Conservation (phyloP, 129 eudicot genomes). For the Gnaphalium uliginosum region DNA sequence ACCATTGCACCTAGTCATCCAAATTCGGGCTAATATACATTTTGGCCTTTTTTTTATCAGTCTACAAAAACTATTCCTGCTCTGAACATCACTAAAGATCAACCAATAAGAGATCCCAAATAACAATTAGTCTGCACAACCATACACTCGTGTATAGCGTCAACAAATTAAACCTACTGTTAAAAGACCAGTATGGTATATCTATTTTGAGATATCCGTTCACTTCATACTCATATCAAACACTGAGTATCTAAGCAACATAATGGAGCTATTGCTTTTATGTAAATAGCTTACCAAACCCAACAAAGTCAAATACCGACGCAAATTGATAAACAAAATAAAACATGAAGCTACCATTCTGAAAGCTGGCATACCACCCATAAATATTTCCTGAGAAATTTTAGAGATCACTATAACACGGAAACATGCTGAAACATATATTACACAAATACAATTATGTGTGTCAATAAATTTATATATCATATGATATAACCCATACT, state of each 20-base stretch:
- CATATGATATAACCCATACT: too few relatives aligned
- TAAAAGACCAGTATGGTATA: neutral
- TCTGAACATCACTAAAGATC: neutral
- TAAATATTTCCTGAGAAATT: neutral
- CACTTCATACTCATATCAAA: neutral
- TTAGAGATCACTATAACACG: neutral
- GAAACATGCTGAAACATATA: neutral
- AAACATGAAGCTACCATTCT: neutral
- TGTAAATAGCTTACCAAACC: neutral
- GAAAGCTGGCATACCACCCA: neutral
- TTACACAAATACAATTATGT: too few relatives aligned
- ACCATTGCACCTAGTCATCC: too few relatives aligned
- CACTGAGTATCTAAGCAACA: neutral
- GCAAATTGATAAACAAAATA: too few relatives aligned
- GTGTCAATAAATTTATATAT: too few relatives aligned
- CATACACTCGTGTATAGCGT: neutral
- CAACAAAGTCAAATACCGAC: neutral
- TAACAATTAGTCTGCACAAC: neutral
- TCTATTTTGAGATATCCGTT: neutral
- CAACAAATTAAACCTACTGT: neutral
- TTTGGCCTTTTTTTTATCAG: too few relatives aligned
- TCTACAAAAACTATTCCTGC: neutral
- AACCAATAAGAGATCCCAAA: neutral
- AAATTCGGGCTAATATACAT: too few relatives aligned
- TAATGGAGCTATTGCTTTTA: neutral